phyloP scores from a whole-genome alignment of 805 yeast genomes.

The Saturnispora besseyi region DNA sequence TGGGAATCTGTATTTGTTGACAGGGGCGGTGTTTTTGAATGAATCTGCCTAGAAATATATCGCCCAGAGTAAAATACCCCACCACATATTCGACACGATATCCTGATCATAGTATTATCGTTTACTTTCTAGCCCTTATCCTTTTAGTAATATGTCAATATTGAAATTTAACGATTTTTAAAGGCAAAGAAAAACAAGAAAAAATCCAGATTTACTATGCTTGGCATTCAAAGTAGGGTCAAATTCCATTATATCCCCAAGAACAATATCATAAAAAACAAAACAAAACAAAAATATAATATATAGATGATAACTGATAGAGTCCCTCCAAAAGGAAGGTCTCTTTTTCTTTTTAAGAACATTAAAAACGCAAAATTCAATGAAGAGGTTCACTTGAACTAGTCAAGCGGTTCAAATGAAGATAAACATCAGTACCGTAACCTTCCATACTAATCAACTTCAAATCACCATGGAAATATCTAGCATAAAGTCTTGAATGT shows the following conservation, averaged over 20 bases:
- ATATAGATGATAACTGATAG: too few species aligned
- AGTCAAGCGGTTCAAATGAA: conserved; percentile 74
- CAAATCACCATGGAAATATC: conserved; percentile 86
- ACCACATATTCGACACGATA: background rate
- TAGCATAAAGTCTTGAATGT: conserved; percentile 73
- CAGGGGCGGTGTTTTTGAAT: background rate
- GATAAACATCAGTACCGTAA: conserved; percentile 85
- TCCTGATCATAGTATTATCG: background rate
- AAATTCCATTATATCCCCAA: too few species aligned
- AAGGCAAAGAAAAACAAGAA: background rate
- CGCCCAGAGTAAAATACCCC: background rate
- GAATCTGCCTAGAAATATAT: background rate
- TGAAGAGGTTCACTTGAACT: conserved; percentile 65
- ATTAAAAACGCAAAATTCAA: conserved; percentile 12
- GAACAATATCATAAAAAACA: too few species aligned
- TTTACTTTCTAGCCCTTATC: background rate
- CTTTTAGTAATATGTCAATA: too few species aligned
- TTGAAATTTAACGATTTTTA: background rate
- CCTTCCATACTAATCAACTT: conserved; percentile 88
- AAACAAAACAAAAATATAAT: too few species aligned
- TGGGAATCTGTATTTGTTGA: background rate
- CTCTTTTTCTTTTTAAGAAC: too few species aligned
- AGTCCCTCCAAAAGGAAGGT: too few species aligned
- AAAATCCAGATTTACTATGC: background rate
- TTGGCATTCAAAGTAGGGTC: background rate